A percentile compares a stretch with the other conserved stretches of the same genome.
Conservation (phyloP, 176 grass and related monocot genomes). For the Pharus latifolius region DNA sequence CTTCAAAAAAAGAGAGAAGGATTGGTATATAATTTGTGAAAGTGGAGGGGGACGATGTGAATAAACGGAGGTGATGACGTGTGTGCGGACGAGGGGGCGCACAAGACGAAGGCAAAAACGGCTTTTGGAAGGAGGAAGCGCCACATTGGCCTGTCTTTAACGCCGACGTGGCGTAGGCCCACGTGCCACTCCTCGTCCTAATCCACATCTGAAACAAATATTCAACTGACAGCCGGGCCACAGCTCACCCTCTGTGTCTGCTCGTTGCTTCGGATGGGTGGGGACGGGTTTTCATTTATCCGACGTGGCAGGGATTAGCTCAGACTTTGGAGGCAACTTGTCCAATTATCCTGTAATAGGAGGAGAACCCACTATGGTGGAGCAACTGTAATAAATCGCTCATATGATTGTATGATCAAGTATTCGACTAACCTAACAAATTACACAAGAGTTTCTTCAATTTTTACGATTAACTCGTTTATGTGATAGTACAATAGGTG, state of each 20-base stretch:
- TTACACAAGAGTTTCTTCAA: no score
- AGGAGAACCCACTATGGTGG: no score
- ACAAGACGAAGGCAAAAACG: not conserved
- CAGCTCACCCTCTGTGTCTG: slow-evolving; percentile 24
- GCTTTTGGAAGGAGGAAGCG: slow-evolving; percentile 41
- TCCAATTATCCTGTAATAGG: not conserved
- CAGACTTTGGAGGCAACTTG: not conserved
- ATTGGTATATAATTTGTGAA: no score
- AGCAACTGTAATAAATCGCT: no score
- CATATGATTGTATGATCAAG: no score
- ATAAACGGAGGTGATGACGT: not conserved
- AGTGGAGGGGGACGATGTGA: not conserved
- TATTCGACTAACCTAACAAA: no score
- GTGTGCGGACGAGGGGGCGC: not conserved
- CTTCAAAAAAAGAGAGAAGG: no score
- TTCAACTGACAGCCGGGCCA: not conserved
- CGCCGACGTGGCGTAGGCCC: slow-evolving; percentile 24
- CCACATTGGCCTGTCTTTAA: not conserved
- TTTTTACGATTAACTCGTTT: no score
- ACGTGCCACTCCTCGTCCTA: not conserved
- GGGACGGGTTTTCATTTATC: not conserved
- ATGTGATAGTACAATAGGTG: no score
- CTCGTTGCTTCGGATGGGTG: no score
- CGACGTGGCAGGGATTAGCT: slow-evolving; percentile 24
- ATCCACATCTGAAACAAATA: not conserved